Conservation (phyloP, 1,284 basidiomycete species). For the Tylopilus sp. region DNA sequence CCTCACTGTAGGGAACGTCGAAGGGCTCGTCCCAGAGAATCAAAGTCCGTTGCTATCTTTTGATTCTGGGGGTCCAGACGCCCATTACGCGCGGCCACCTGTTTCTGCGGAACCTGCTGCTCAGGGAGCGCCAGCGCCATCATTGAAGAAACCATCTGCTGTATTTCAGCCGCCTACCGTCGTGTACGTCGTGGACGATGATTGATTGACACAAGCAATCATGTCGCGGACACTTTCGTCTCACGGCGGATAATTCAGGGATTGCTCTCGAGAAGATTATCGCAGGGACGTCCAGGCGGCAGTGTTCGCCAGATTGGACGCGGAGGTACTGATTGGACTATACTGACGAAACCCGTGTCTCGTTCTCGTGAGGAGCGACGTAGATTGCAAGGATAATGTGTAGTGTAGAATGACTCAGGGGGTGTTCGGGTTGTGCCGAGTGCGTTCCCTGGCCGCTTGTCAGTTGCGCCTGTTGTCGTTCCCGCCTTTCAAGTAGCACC, state of each 20-base stretch:
- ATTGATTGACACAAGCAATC: conserved; percentile 72
- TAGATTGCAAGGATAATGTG: conserved; percentile 1
- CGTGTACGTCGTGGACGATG: conserved; percentile 77
- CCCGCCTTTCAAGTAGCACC: conserved; percentile 25
- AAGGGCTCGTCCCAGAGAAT: conserved; percentile 1
- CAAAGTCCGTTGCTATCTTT: conserved; percentile 2
- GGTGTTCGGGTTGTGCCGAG: conserved; percentile 35
- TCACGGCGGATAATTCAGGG: conserved; percentile 86
- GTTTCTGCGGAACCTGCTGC: conserved; percentile 10
- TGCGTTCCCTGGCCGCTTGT: conserved; percentile 29
- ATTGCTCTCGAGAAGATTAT: conserved; percentile 75
- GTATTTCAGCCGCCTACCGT: conserved; percentile 46
- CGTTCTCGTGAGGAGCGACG: conserved; percentile 53
- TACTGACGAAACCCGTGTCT: conserved; percentile 67
- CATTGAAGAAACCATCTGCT: conserved; percentile 27
- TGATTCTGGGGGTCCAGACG: conserved; percentile 2
- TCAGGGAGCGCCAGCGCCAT: conserved; percentile 20
- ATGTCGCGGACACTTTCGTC: conserved; percentile 83
- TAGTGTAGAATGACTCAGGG: conserved; percentile 40
- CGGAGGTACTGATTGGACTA: conserved; percentile 10
- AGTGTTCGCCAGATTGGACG: too few relatives aligned
- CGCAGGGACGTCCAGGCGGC: conserved; percentile 24
- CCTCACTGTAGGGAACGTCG: not conserved
- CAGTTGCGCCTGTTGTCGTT: conserved; percentile 35
- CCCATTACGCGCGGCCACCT: conserved; percentile 1